A percentile compares a stretch with the other conserved stretches of the same genome.
phyloP scores from a whole-genome alignment of 768 basidiomycete genomes.

The Piloderma croceum region DNA sequence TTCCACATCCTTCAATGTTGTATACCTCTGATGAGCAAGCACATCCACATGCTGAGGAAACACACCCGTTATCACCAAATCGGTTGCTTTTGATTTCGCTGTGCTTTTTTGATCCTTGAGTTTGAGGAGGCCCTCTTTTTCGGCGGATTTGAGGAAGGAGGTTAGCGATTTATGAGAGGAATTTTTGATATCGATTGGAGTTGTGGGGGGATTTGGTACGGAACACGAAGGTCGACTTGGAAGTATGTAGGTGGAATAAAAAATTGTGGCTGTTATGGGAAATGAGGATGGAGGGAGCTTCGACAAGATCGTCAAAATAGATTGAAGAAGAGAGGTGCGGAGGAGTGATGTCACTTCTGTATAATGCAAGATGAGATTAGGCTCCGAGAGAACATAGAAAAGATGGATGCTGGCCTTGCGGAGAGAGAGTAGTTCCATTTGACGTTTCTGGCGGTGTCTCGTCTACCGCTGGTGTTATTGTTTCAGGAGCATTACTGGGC shows the following conservation, averaged over 20 bases:
- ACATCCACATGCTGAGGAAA: slow-evolving; percentile 55
- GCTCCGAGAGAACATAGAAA: not conserved
- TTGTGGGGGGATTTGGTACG: slow-evolving; percentile 26
- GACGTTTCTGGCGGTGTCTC: too few species aligned
- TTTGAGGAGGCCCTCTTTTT: slow-evolving; percentile 68
- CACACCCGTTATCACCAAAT: slow-evolving; percentile 51
- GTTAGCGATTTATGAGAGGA: slow-evolving; percentile 78
- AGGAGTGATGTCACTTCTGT: slow-evolving; percentile 56
- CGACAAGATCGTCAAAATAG: slow-evolving; percentile 46
- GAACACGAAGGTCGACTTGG: slow-evolving; percentile 76
- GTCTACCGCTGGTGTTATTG: too few species aligned
- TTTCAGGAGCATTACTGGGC: too few species aligned
- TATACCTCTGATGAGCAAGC: slow-evolving; percentile 41
- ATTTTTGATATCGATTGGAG: slow-evolving; percentile 64
- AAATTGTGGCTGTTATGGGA: slow-evolving; percentile 69
- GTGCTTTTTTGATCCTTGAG: slow-evolving; percentile 72
- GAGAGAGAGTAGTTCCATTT: not conserved
- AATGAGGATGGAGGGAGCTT: slow-evolving; percentile 49
- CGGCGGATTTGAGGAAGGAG: slow-evolving; percentile 70
- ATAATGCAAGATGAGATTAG: not conserved
- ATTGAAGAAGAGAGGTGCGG: slow-evolving; percentile 58
- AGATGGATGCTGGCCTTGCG: slow-evolving; percentile 3
- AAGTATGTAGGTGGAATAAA: slow-evolving; percentile 74
- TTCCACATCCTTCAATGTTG: slow-evolving; percentile 64
- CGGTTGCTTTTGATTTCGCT: slow-evolving; percentile 43